A percentile compares a stretch with the other conserved stretches of the same genome.
phyloP scores from a whole-genome alignment of 2,329 filamentous ascomycete genomes.

The Dothideomycetes sp. region DNA sequence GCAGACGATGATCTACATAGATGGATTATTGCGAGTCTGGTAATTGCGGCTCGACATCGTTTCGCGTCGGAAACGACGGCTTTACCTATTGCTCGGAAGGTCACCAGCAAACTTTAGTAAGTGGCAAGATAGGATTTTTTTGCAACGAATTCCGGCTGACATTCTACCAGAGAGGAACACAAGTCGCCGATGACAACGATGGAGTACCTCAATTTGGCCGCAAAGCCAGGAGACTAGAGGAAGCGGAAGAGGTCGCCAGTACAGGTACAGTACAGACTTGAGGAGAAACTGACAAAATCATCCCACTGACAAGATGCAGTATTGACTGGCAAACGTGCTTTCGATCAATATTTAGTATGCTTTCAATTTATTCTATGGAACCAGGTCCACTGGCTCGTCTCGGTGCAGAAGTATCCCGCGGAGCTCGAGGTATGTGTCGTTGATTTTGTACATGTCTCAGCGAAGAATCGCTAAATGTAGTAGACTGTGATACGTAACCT shows the following conservation, averaged over 20 bases:
- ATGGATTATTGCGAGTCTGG: conserved; percentile 11
- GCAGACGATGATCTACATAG: neutral
- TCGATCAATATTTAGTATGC: conserved; percentile 70
- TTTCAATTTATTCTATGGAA: conserved; percentile 77
- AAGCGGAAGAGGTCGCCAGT: conserved; percentile 15
- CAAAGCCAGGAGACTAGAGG: conserved; percentile 16
- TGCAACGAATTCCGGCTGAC: conserved; percentile 5
- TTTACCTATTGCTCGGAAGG: conserved; percentile 70
- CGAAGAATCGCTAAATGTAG: conserved; percentile 3
- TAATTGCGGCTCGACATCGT: conserved; percentile 60
- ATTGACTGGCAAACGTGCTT: conserved; percentile 54
- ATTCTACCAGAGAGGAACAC: conserved; percentile 16
- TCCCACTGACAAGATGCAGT: conserved; percentile 14
- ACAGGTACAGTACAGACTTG: conserved; percentile 5
- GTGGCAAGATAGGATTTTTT: conserved; percentile 9
- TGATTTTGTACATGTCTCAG: neutral
- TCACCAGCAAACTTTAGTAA: conserved; percentile 61
- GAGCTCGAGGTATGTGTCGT: conserved; percentile 55
- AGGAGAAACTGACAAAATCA: conserved; percentile 4
- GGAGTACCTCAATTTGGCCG: conserved; percentile 17
- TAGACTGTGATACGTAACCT: conserved; percentile 63
- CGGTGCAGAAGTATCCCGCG: conserved; percentile 51
- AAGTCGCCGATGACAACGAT: conserved; percentile 21
- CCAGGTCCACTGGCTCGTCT: conserved; percentile 65
- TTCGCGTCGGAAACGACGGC: conserved; percentile 61